These are phyloP conservation scores for Suillus brevipes DNA, from an alignment of 768 basidiomycete genomes.

Conservation along the genomic window DNA sequence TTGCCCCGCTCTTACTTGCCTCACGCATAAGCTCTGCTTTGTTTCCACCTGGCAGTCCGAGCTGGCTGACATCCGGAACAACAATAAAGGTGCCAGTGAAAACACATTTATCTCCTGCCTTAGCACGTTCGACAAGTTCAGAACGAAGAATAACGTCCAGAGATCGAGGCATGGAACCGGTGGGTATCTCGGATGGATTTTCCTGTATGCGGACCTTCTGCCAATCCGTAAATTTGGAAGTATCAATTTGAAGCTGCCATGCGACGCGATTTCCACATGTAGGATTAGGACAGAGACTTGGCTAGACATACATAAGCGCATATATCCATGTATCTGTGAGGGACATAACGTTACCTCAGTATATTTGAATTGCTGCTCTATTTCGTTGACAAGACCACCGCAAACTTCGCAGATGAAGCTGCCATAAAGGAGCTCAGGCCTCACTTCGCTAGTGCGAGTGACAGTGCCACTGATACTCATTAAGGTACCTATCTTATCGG, in stretches of 20 bases:
- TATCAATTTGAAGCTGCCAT: slow-evolving; percentile 95
- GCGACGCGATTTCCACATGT: slow-evolving; percentile 87
- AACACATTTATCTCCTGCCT: slow-evolving; percentile 97
- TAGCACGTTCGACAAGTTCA: slow-evolving; percentile 97
- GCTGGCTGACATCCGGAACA: slow-evolving; percentile 95
- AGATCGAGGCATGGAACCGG: slow-evolving; percentile 96
- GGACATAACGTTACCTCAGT: slow-evolving; percentile 67
- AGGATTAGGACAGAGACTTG: slow-evolving; percentile 90
- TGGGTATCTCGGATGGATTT: slow-evolving; percentile 98
- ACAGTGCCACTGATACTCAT: slow-evolving; percentile 97
- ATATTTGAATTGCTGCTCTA: slow-evolving; percentile 99
- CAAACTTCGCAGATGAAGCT: slow-evolving; percentile 94
- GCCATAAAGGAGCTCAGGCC: slow-evolving; percentile 91
- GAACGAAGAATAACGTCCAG: slow-evolving; percentile 93
- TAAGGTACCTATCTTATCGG: slow-evolving; percentile 90
- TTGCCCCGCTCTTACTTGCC: slow-evolving; percentile 63
- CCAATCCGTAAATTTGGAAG: slow-evolving; percentile 98
- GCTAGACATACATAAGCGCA: slow-evolving; percentile 45
- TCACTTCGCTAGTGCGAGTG: slow-evolving; percentile 94
- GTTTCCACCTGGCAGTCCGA: slow-evolving; percentile 93
- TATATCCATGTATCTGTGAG: slow-evolving; percentile 2
- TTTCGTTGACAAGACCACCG: slow-evolving; percentile 80
- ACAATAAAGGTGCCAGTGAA: slow-evolving; percentile 99
- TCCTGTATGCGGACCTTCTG: slow-evolving; percentile 99
- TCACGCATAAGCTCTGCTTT: slow-evolving; percentile 89